Conservation (phyloP, 1,284 basidiomycete genomes). For the Vanrija sp. region DNA sequence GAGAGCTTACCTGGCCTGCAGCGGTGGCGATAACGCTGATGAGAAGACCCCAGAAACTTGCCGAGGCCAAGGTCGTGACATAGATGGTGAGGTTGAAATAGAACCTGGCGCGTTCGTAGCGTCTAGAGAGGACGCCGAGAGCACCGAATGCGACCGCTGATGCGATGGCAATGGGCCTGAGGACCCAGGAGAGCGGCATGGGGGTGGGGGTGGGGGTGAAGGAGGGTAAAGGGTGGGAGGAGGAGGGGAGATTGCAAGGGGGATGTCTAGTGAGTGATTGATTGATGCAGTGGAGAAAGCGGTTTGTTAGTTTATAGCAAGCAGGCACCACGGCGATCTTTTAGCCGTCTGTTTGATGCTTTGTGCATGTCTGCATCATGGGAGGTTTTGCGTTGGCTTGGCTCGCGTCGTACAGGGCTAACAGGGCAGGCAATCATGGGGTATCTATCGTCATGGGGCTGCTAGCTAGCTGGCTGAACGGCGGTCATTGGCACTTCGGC, state of each 20-base stretch:
- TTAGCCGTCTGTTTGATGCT: too few species aligned
- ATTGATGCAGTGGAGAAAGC: not conserved
- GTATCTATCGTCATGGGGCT: too few species aligned
- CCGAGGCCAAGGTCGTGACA: constrained; percentile 66
- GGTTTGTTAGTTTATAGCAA: not conserved
- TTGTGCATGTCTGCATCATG: too few species aligned
- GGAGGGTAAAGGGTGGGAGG: not conserved
- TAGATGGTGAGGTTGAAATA: constrained; percentile 73
- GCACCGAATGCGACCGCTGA: constrained; percentile 43
- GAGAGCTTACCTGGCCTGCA: constrained; percentile 55
- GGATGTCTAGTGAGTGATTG: not conserved
- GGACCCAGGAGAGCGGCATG: constrained; percentile 28
- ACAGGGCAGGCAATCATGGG: too few species aligned
- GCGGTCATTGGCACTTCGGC: too few species aligned
- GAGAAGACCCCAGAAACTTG: constrained; percentile 72
- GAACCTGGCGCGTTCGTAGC: constrained; percentile 41
- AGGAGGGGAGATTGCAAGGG: not conserved
- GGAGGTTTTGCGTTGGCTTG: too few species aligned
- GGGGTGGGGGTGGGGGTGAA: constrained; percentile 2
- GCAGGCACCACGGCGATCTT: not conserved
- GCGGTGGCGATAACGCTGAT: constrained; percentile 67
- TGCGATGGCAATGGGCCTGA: constrained; percentile 43
- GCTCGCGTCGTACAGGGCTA: too few species aligned
- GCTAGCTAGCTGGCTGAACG: too few species aligned
- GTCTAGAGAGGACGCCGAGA: constrained; percentile 35